Evolutionary conservation across 352 stramenopile species (phyloP).

Genomic region (Phytophthora foliorum): DNA sequence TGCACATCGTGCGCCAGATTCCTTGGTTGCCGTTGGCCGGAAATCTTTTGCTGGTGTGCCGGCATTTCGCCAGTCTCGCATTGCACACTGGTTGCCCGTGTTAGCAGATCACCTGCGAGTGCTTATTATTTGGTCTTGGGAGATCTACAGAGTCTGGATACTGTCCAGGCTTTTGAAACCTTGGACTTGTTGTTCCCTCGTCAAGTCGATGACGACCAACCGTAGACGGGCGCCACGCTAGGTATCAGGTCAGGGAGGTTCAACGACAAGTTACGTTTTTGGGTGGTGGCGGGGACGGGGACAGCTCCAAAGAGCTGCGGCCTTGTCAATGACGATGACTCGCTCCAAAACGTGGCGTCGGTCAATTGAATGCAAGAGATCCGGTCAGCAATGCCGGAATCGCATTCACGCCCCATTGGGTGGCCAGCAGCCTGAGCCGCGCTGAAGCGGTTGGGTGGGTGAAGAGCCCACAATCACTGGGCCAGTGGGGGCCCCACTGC

Average conservation of each 20-base stretch:
- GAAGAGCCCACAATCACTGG: no score
- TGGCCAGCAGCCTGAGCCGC: not conserved
- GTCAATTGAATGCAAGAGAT: constrained; percentile 27
- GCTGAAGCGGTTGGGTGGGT: constrained; percentile 8
- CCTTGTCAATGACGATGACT: constrained; percentile 28
- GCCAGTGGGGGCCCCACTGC: no score
- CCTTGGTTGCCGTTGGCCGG: constrained; percentile 33
- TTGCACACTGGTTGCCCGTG: not conserved
- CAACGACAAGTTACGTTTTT: constrained; percentile 27
- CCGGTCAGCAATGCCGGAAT: constrained; percentile 9
- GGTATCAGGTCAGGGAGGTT: constrained; percentile 15
- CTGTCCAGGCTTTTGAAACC: not conserved
- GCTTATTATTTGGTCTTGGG: not conserved
- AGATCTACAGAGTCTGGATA: not conserved
- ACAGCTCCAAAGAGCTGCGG: constrained; percentile 23
- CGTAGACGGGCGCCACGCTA: not conserved
- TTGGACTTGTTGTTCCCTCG: constrained; percentile 14
- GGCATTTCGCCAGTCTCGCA: constrained; percentile 35
- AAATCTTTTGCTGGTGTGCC: constrained; percentile 36
- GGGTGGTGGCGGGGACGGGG: constrained; percentile 24
- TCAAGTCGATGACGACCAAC: not conserved
- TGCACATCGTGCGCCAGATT: constrained; percentile 43
- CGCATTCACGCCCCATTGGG: constrained; percentile 20
- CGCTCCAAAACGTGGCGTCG: constrained; percentile 15
- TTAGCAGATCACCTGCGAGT: not conserved